These are phyloP conservation scores for Sporobolus alterniflorus DNA, from an alignment of 202 grass and related monocot genomes.

Conservation along the genomic window DNA sequence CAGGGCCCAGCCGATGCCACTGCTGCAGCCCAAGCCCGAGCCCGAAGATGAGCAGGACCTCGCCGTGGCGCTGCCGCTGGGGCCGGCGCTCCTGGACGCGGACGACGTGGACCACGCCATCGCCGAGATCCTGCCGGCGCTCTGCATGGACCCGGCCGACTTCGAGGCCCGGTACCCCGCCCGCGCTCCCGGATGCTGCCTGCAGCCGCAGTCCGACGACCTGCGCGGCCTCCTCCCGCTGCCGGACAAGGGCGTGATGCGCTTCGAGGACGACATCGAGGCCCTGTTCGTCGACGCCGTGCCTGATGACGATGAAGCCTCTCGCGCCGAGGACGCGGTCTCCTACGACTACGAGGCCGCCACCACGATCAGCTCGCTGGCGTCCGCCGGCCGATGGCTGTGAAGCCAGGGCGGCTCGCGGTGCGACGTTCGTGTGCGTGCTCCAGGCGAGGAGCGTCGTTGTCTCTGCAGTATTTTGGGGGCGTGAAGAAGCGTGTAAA, in stretches of 20 bases:
- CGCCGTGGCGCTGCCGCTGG: background rate
- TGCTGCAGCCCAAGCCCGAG: constrained; percentile 16
- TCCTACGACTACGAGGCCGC: constrained; percentile 23
- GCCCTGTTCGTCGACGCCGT: constrained; percentile 37
- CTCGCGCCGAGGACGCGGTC: background rate
- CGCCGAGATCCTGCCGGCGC: constrained; percentile 51
- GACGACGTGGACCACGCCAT: constrained; percentile 56
- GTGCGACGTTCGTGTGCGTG: background rate
- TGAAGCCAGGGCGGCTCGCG: background rate
- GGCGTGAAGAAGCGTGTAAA: background rate
- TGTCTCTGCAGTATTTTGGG: too few species aligned
- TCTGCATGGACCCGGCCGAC: constrained; percentile 59
- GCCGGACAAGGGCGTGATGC: constrained; percentile 28
- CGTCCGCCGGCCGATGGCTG: background rate
- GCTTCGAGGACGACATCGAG: constrained; percentile 67
- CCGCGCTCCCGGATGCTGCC: constrained; percentile 30
- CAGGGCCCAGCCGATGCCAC: background rate
- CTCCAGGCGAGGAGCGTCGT: too few species aligned
- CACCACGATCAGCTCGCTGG: constrained; percentile 23
- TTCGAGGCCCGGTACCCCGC: constrained; percentile 52
- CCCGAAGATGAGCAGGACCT: background rate
- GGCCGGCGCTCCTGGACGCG: constrained; percentile 34
- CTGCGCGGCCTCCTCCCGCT: constrained; percentile 32
- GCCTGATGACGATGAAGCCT: background rate
- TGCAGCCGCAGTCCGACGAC: constrained; percentile 19